A percentile compares a stretch with the other conserved stretches of the same genome.
phyloP scores from a whole-genome alignment of 805 yeast species.

The Jamesozyma rosinii region DNA sequence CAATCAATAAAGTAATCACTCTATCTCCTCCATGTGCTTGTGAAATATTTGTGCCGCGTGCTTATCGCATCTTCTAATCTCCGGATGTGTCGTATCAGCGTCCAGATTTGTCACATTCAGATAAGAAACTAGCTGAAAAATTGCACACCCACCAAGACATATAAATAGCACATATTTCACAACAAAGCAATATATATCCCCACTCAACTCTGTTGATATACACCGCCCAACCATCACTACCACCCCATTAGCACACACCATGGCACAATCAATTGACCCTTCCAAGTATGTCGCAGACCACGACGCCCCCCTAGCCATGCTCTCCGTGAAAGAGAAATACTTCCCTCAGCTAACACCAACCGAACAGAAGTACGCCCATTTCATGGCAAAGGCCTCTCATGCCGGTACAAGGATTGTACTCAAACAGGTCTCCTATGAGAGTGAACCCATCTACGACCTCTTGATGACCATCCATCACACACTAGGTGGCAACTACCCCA shows the following conservation, averaged over 20 bases:
- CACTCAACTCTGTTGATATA: too few relatives aligned
- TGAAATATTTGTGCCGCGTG: too few relatives aligned
- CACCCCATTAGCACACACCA: too few relatives aligned
- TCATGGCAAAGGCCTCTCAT: constrained; percentile 73
- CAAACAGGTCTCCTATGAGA: constrained; percentile 74
- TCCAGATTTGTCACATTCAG: too few relatives aligned
- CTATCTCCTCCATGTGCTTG: too few relatives aligned
- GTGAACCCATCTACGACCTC: constrained; percentile 66
- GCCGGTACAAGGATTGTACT: constrained; percentile 73
- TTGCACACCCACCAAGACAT: too few relatives aligned
- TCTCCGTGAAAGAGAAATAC: constrained; percentile 58
- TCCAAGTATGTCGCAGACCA: constrained; percentile 39
- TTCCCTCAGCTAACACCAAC: constrained; percentile 53
- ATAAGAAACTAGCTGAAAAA: too few relatives aligned
- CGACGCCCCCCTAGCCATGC: constrained; percentile 60
- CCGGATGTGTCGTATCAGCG: too few relatives aligned
- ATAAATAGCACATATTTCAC: too few relatives aligned
- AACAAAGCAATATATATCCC: too few relatives aligned
- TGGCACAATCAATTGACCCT: not conserved
- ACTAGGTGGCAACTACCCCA: constrained; percentile 39
- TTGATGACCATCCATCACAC: constrained; percentile 50
- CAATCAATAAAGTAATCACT: not conserved
- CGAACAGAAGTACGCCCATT: constrained; percentile 71
- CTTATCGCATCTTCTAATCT: too few relatives aligned
- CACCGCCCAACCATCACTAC: too few relatives aligned